A percentile compares a stretch with the other conserved stretches of the same genome.
phyloP scores from a whole-genome alignment of 345 rosid species.

The Viola odorata region DNA sequence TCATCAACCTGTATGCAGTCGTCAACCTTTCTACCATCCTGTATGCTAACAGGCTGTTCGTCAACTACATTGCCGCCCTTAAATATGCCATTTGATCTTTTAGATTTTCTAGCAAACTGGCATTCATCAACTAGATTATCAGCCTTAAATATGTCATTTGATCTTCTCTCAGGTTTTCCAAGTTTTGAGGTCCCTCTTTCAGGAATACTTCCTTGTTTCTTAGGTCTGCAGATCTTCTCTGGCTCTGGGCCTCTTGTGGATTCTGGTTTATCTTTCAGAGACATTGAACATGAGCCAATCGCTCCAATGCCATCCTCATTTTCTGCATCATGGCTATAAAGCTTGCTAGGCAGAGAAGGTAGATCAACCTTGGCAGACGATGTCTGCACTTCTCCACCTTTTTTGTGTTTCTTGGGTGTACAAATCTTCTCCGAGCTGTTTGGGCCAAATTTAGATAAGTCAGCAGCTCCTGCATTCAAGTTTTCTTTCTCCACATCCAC shows the following conservation, averaged over 20 bases:
- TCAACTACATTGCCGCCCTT: neutral
- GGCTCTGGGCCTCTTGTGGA: neutral
- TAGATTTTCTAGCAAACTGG: neutral
- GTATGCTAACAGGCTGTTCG: neutral
- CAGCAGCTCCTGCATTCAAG: slow-evolving; percentile 16
- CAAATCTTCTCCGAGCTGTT: neutral
- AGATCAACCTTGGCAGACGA: too few relatives aligned
- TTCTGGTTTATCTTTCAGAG: slow-evolving; percentile 19
- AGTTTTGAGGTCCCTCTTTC: slow-evolving; percentile 4
- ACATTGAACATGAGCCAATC: neutral
- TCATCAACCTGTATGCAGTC: slow-evolving; percentile 19
- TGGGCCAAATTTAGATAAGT: neutral
- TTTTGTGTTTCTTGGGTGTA: neutral
- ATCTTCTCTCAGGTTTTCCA: slow-evolving; percentile 26
- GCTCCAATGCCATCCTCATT: too few relatives aligned
- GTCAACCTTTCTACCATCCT: slow-evolving; percentile 10
- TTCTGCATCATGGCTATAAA: too few relatives aligned
- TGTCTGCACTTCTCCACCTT: neutral
- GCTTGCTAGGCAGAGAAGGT: too few relatives aligned
- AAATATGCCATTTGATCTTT: slow-evolving; percentile 8
- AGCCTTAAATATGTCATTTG: slow-evolving; percentile 1
- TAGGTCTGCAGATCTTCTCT: slow-evolving; percentile 19
- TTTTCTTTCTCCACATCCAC: slow-evolving; percentile 17
- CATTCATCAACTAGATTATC: slow-evolving; percentile 14
- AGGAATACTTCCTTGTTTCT: slow-evolving; percentile 21